Evolutionary conservation across 148 eudicot genomes (phyloP), one percentile per base, ranked within the genome.

Genomic region (Simmondsia chinensis): DNA sequence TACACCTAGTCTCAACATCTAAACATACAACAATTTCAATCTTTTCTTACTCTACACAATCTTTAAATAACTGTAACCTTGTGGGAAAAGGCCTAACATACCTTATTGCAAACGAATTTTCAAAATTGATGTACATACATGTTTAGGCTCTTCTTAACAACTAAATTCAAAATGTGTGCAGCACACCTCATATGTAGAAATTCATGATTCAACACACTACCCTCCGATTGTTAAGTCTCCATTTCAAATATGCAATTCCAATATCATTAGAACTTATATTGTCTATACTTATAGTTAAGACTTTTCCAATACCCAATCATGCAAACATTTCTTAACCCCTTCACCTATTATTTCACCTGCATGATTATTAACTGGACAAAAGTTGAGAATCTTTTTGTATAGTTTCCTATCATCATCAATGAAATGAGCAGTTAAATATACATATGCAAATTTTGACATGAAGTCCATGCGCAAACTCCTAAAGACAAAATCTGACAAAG

Each of bases 401-500:
- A 45, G 33, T 1, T 7, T 48, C 56, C 55, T 48, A 17, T 40
- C 37, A 15, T 29, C 43, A 39, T 60, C 50, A 50, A 60, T 33
- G 7, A 22, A 50, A 43, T 60, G 38, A 1, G 50, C 16, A 5
- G 55, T 54, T 3, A 54, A 24, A 33, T 43, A 39, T 55, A 62
- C 54, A 18, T 59, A 54, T 12, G 23, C 6, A 54, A 26, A 4
- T 25, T 37, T 20, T 60, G 57, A 3, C 15, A 1, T 0, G 22
- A 50, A n/a, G 51, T 60, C 57, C 65, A 60, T 8, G 51, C 25
- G 20, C 44, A 50, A 4, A 50, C 56, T 16, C 44, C 26, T 8
- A 44, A 50, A 37, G 44, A 37, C 9, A 50, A 7, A 4, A 24
- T 50, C 4, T 37, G 6, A 50, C 24, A 9, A 24, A 9, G 16